phyloP scores from a whole-genome alignment of 345 rosid genomes.

The Erysimum cheiranthoides region DNA sequence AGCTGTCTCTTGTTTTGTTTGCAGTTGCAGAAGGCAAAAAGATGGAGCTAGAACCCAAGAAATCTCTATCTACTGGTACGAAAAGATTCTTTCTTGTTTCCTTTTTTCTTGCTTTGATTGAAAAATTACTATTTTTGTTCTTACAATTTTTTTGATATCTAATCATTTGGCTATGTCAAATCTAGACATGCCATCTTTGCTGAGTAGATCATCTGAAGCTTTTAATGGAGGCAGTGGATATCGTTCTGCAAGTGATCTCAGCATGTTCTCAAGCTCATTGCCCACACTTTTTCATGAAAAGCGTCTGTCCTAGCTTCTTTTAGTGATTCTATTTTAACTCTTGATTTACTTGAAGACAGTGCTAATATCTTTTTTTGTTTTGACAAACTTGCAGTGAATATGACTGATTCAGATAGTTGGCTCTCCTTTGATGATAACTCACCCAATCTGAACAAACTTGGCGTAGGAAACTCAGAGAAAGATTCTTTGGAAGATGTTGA shows the following conservation, averaged over 20 bases:
- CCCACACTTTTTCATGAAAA: constrained; percentile 83
- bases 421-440: constrained; percentile 61
- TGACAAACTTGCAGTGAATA: constrained; percentile 62
- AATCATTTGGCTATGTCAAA: constrained; percentile 16
- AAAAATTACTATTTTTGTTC: background rate
- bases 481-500: constrained; percentile 63
- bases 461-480: constrained; percentile 53
- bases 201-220: constrained; percentile 60
- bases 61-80: constrained; percentile 42
- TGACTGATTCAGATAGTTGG: constrained; percentile 56
- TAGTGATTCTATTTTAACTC: background rate
- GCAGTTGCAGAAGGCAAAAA: constrained; percentile 42
- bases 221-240: constrained; percentile 45
- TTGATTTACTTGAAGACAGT: constrained; percentile 1
- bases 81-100: background rate
- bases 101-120: background rate
- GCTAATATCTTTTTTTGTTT: constrained; percentile 22
- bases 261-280: constrained; percentile 86
- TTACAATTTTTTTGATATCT: background rate
- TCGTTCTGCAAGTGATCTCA: constrained; percentile 63
- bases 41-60: constrained; percentile 59
- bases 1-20: constrained; percentile 21
- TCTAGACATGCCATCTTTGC: constrained; percentile 38
- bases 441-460: constrained; percentile 53
- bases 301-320: constrained; percentile 46